phyloP scores from a whole-genome alignment of 2,329 filamentous ascomycete species.

The Cladosporium phlei region DNA sequence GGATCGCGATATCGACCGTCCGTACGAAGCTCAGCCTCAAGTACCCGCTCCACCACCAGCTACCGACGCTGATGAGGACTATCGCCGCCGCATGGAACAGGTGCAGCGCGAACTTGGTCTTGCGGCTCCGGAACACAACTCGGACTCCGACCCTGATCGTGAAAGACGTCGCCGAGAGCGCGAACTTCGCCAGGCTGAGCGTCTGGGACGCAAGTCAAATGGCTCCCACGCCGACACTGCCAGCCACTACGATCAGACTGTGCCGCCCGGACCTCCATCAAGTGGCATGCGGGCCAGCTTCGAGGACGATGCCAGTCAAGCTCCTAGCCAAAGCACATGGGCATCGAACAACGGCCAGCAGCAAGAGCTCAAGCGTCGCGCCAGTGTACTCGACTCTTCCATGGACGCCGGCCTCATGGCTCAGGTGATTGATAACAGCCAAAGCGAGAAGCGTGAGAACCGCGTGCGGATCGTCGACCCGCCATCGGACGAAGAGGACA shows the following conservation, averaged over 20 bases:
- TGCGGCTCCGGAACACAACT: conserved; percentile 19
- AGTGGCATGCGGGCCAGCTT: conserved; percentile 21
- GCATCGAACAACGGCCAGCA: conserved; percentile 16
- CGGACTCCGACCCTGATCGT: conserved; percentile 29
- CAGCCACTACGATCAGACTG: conserved; percentile 6
- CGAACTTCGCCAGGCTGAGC: conserved; percentile 29
- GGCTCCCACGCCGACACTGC: conserved; percentile 2
- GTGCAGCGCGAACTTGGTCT: conserved; percentile 43
- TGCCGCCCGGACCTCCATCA: conserved; percentile 14
- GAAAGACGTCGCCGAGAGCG: conserved; percentile 30
- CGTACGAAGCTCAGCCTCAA: neutral
- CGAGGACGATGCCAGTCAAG: conserved; percentile 20
- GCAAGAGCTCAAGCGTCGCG: conserved; percentile 16
- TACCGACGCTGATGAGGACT: conserved; percentile 47
- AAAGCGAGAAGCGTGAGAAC: conserved; percentile 31
- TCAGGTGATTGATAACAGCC: conserved; percentile 32
- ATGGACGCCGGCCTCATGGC: conserved; percentile 20
- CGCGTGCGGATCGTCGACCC: conserved; percentile 64
- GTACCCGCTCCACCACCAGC: neutral
- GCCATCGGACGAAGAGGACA: conserved; percentile 56
- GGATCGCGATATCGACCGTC: conserved; percentile 5
- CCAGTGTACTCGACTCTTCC: conserved; percentile 32
- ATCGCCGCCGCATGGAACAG: conserved; percentile 45
- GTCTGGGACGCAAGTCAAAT: conserved; percentile 18
- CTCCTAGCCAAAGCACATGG: conserved; percentile 4